A percentile compares a stretch with the other conserved stretches of the same genome.
Evolutionary conservation across 2,329 filamentous ascomycete species (phyloP).

Genomic region (Trichoderma afroharzianum): DNA sequence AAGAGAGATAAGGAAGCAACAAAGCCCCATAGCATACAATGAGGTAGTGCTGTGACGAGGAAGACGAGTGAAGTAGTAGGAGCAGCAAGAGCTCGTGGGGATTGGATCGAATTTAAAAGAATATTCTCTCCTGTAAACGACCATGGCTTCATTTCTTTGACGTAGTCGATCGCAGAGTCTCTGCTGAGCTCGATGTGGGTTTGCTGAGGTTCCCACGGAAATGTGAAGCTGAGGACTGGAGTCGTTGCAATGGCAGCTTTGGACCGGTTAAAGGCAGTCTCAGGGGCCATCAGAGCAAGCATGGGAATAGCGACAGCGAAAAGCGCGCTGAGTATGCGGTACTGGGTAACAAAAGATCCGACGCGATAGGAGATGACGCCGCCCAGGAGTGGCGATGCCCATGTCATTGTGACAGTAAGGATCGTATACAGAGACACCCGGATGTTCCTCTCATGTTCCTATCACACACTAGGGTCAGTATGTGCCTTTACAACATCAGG

Average conservation of each 20-base stretch:
- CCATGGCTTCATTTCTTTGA: slow-evolving; percentile 38
- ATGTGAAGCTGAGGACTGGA: slow-evolving; percentile 16
- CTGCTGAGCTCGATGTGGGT: slow-evolving; percentile 29
- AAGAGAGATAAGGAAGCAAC: slow-evolving; percentile 44
- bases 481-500: no score
- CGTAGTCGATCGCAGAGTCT: slow-evolving; percentile 35
- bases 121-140: slow-evolving; percentile 35
- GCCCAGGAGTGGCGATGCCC: slow-evolving; percentile 53
- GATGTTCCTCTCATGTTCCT: slow-evolving; percentile 50
- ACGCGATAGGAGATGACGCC: slow-evolving; percentile 43
- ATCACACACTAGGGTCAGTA: background rate
- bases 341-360: slow-evolving; percentile 45
- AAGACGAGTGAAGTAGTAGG: slow-evolving; percentile 49
- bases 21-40: slow-evolving; percentile 46
- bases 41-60: slow-evolving; percentile 43
- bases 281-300: slow-evolving; percentile 46
- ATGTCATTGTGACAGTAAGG: slow-evolving; percentile 44
- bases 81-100: slow-evolving; percentile 45
- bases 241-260: slow-evolving; percentile 21
- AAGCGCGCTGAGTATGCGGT: slow-evolving; percentile 49
- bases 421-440: slow-evolving; percentile 45
- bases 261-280: slow-evolving; percentile 50
- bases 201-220: slow-evolving; percentile 23
- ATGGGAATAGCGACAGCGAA: slow-evolving; percentile 45
- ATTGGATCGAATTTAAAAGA: slow-evolving; percentile 38